Evolutionary conservation across 2,329 filamentous ascomycete species (phyloP).

Genomic region (Aspergillus floridensis): DNA sequence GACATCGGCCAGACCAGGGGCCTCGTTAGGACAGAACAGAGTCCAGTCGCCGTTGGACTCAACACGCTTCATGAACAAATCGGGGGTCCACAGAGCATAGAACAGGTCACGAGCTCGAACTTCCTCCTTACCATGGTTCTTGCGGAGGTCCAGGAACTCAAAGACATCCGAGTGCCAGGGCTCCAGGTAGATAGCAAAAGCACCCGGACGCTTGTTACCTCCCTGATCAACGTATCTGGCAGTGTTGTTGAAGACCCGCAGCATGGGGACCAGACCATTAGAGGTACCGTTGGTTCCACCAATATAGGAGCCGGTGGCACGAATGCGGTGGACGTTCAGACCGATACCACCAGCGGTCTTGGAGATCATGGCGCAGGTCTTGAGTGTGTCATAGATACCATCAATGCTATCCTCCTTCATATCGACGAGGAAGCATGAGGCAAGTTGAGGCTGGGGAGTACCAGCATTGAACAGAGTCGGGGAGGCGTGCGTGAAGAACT

Average conservation of each 20-base stretch:
- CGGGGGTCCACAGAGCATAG: conserved; percentile 96
- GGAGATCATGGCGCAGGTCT: conserved; percentile 99
- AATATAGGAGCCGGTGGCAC: conserved; percentile 96
- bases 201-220: conserved; percentile 97
- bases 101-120: conserved; percentile 95
- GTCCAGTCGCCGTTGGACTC: conserved; percentile 97
- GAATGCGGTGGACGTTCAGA: conserved; percentile 93
- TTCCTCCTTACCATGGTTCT: conserved; percentile 99
- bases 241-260: conserved; percentile 98
- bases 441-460: conserved; percentile 89
- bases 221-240: conserved; percentile 98
- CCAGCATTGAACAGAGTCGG: conserved; percentile 98
- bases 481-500: conserved; percentile 97
- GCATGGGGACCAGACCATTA: conserved; percentile 96
- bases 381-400: conserved; percentile 97
- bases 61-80: conserved; percentile 99
- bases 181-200: conserved; percentile 98
- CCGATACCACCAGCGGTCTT: conserved; percentile 99
- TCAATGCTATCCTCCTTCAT: conserved; percentile 99
- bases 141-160: conserved; percentile 93
- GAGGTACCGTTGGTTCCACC: conserved; percentile 97
- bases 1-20: conserved; percentile 88
- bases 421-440: conserved; percentile 97
- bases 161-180: conserved; percentile 99
- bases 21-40: conserved; percentile 96